Evolutionary conservation across 306 rosid genomes (phyloP), one percentile per base, ranked within the genome.

Genomic region (Trichosanthes cucumerina): DNA sequence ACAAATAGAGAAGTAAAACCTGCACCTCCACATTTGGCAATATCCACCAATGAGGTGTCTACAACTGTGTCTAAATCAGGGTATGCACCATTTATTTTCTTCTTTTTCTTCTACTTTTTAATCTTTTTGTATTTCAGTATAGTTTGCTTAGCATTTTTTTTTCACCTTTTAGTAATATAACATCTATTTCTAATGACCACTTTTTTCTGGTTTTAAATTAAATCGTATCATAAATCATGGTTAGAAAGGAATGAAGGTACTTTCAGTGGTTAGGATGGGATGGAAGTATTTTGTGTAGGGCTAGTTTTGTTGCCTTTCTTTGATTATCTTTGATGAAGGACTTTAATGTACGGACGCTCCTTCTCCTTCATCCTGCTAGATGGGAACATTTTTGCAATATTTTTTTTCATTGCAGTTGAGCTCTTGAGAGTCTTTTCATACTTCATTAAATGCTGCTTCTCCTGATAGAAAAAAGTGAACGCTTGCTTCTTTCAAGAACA

Each of bases 1-100:
- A 66, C 78, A 60, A 77, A 87, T 76, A 89, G 82, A 81, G 98
- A 91, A 86, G 85, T 83, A 79, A 88, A 88, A 86, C 88, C 97
- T 81, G 81, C 86, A 79, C 73, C 88, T 13, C 80, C 24, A 71
- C 86, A 85, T 56, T 58, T 58, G 71, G 71, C 89, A 68, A 69
- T 85, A 21, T 81, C 93, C 3, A 56, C 86, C 81, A 78, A 33
- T 3, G 92, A 84, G 87, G 36, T 34, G 78, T 57, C 16, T 66
- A 69, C 53, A 46, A 82, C 81, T 83, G 63, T 80, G 76, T 77
- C 91, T 84, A 90, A 87, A 78, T 89, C 86, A 82, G 85, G 94
- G 98, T 94, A 89, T 76, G 81, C 36, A 78, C 46, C 60, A 26
- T 47, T 77, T 41, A 77, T 78, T 39, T 78, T 80, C 13, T 75